Base-by-base conservation (phyloP, 1,284 basidiomycete genomes). In the Phlebopus sp. region DNA sequence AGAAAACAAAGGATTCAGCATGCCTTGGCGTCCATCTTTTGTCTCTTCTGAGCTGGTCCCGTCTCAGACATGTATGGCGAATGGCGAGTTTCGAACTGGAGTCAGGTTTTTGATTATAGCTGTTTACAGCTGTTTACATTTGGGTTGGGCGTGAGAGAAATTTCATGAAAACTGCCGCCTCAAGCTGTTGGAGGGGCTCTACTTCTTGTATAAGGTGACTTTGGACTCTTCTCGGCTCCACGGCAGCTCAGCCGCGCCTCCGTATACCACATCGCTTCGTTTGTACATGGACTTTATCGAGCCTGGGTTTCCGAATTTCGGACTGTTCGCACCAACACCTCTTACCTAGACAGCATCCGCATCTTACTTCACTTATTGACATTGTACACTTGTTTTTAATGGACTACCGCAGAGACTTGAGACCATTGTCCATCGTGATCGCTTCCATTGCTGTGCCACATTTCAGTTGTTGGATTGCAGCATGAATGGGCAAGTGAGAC, bases 121-220 rank as follows among this genome's bases (percentile, higher is more conserved):
- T n/a, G n/a, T n/a, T n/a, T n/a, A n/a, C n/a, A n/a, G n/a, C n/a
- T n/a, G n/a, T n/a, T n/a, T n/a, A n/a, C 38, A 36, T 27, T 11
- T n/a, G 42, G 19, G 18, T 31, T n/a, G n/a, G n/a, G n/a, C n/a
- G n/a, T n/a, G n/a, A n/a, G n/a, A n/a, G n/a, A n/a, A n/a, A n/a
- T n/a, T n/a, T n/a, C n/a, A n/a, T n/a, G n/a, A n/a, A n/a, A n/a
- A n/a, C n/a, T n/a, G n/a, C n/a, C n/a, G n/a, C n/a, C n/a, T n/a
- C n/a, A n/a, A n/a, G n/a, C n/a, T n/a, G 63, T 78, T 21, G 80
- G 78, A 27, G 77, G 75, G 4, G 70, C 62, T 27, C 55, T 83
- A 59, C 64, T 77, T 42, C 60, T 77, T 34, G 57, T 75, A 49
- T 83, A 67, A 58, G 55, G 29, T 37, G 29, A 39, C 38, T 37